phyloP scores from a whole-genome alignment of 164 flowering plant species.

The Stephania cephalantha region DNA sequence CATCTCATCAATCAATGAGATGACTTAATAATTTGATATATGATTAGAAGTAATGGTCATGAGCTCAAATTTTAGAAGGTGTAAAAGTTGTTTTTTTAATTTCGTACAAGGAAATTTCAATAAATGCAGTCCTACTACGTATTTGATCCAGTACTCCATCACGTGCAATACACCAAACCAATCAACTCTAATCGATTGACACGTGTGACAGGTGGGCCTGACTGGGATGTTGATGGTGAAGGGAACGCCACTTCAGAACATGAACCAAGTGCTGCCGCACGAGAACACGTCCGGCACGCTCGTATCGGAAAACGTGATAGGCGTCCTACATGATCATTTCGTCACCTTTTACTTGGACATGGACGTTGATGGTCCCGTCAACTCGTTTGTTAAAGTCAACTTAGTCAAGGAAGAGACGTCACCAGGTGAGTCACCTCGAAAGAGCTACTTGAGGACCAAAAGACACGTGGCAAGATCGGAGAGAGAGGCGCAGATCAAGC shows the following conservation, averaged over 20 bases:
- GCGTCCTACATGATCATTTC: conserved; percentile 60
- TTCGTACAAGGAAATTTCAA: no score
- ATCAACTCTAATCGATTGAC: not conserved
- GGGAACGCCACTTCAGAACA: conserved; percentile 29
- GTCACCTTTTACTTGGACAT: conserved; percentile 55
- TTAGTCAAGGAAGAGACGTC: conserved; percentile 34
- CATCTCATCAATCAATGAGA: no score
- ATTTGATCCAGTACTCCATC: no score
- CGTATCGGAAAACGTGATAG: conserved; percentile 49
- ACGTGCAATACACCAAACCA: no score
- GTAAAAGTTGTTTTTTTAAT: no score
- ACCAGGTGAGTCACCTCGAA: conserved; percentile 55
- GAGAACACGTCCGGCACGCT: conserved; percentile 41
- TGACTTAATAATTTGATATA: no score
- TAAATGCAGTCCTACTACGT: no score
- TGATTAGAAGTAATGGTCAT: no score
- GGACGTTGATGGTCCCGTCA: conserved; percentile 57
- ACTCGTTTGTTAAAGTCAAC: conserved; percentile 69
- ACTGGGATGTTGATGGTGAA: conserved; percentile 53
- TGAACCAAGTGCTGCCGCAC: conserved; percentile 24
- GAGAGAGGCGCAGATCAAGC: conserved; percentile 79
- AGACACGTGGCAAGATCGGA: conserved; percentile 66
- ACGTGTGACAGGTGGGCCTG: conserved; percentile 42
- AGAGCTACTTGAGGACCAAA: conserved; percentile 59
- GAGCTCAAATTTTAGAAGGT: no score